Conservation (phyloP, 2,329 filamentous ascomycete genomes). For the Aspergillaceae sp. region DNA sequence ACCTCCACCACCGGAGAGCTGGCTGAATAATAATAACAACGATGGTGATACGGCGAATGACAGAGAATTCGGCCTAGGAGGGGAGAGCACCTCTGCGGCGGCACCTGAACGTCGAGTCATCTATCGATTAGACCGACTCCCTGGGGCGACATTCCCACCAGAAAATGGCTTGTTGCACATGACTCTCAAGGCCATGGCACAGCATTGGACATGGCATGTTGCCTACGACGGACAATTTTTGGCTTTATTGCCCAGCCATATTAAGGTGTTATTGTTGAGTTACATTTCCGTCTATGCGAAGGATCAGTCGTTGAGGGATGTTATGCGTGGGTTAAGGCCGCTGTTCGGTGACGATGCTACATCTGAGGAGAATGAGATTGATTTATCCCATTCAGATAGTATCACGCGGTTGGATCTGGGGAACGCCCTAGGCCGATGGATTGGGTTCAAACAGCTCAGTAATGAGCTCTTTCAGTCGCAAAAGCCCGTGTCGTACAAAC, state of each 20-base stretch:
- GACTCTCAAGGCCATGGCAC: slow-evolving; percentile 46
- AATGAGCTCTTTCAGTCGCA: slow-evolving; percentile 33
- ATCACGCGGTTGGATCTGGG: slow-evolving; percentile 47
- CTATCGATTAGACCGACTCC: slow-evolving; percentile 31
- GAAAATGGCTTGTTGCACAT: slow-evolving; percentile 42
- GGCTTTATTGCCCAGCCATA: slow-evolving; percentile 40
- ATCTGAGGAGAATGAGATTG: slow-evolving; percentile 1
- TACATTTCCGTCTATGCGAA: slow-evolving; percentile 47
- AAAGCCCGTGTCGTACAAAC: slow-evolving; percentile 2
- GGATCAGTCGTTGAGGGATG: slow-evolving; percentile 29
- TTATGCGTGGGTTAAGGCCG: slow-evolving; percentile 40
- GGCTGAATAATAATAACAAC: slow-evolving; percentile 24
- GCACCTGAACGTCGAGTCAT: slow-evolving; percentile 12
- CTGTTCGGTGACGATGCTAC: slow-evolving; percentile 32
- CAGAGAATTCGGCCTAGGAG: slow-evolving; percentile 4
- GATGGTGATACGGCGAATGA: slow-evolving; percentile 3
- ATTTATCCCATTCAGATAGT: slow-evolving; percentile 28
- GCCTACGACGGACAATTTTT: slow-evolving; percentile 51
- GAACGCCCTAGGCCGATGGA: slow-evolving; percentile 40
- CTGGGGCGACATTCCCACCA: slow-evolving; percentile 30
- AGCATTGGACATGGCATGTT: slow-evolving; percentile 49
- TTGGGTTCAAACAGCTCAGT: slow-evolving; percentile 42
- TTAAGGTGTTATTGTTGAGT: slow-evolving; percentile 48
- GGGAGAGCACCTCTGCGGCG: slow-evolving; percentile 6
- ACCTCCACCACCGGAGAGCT: slow-evolving; percentile 39